Percentiles rank a stretch among this genome's conserved stretches.
phyloP scores from a whole-genome alignment of 2,329 filamentous ascomycete genomes.

The Trichophyton equinum region DNA sequence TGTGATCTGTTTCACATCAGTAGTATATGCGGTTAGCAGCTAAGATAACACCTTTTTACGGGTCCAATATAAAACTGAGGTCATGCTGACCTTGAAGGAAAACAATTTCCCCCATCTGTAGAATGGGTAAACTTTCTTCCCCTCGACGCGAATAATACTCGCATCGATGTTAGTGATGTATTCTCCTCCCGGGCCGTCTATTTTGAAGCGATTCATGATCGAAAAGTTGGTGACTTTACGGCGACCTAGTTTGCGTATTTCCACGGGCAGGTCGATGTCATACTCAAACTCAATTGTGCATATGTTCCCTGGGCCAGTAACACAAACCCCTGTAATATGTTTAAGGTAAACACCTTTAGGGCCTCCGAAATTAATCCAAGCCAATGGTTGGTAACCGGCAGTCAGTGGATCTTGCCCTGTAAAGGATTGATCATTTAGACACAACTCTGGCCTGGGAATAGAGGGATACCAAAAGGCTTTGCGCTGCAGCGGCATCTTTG shows the following conservation, averaged over 20 bases:
- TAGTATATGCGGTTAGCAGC: neutral
- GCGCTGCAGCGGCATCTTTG: neutral
- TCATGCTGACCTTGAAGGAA: neutral
- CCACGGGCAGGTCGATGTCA: neutral
- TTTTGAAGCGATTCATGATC: neutral
- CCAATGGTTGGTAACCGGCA: neutral
- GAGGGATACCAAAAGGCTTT: neutral
- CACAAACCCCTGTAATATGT: neutral
- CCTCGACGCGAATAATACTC: neutral
- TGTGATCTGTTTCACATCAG: neutral
- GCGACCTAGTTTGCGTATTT: neutral
- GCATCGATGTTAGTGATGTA: neutral
- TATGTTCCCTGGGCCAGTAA: neutral
- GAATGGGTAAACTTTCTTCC: neutral
- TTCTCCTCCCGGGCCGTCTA: neutral
- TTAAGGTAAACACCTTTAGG: neutral
- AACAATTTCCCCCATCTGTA: neutral
- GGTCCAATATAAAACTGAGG: no score
- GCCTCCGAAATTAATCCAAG: constrained; percentile 1
- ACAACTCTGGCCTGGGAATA: neutral
- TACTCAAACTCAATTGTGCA: neutral
- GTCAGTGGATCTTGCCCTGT: neutral
- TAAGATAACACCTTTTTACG: no score
- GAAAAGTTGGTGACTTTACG: neutral
- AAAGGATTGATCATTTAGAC: neutral